Percentiles rank a stretch among this genome's conserved stretches.
Evolutionary conservation across 2,329 filamentous ascomycete species (phyloP).

Genomic region (Fulvia fulva): DNA sequence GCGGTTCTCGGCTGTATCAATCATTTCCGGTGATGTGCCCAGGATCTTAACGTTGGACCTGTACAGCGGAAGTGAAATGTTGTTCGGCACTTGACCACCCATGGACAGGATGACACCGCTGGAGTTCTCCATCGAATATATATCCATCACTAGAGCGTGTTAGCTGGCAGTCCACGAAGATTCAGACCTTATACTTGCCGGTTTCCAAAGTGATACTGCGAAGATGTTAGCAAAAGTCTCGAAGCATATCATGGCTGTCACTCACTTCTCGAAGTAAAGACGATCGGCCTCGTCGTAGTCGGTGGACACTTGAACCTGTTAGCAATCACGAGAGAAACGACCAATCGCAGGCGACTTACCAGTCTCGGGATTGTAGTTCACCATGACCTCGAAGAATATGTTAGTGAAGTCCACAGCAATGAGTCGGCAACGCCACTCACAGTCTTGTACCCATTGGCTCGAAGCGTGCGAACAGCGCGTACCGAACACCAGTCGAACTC

Average conservation of each 20-base stretch:
- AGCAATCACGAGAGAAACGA: no score
- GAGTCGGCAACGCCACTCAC: slow-evolving; percentile 50
- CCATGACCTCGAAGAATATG: slow-evolving; percentile 2
- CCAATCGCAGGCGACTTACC: no score
- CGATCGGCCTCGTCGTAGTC: slow-evolving; percentile 94
- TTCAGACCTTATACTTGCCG: background rate
- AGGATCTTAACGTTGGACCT: slow-evolving; percentile 87
- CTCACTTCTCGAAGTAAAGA: slow-evolving; percentile 97
- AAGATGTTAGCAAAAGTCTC: no score
- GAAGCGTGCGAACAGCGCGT: slow-evolving; percentile 82
- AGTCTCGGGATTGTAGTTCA: slow-evolving; percentile 8
- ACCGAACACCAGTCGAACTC: slow-evolving; percentile 99
- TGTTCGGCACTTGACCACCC: slow-evolving; percentile 97
- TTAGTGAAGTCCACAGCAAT: background rate
- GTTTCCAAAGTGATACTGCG: slow-evolving; percentile 18
- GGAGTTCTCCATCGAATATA: slow-evolving; percentile 81
- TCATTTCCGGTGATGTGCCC: slow-evolving; percentile 97
- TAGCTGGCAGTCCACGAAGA: background rate
- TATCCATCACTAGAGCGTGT: slow-evolving; percentile 76
- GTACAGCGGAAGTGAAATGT: slow-evolving; percentile 86
- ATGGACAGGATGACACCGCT: slow-evolving; percentile 88
- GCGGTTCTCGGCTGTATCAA: slow-evolving; percentile 92
- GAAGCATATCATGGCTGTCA: no score
- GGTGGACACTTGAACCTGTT: slow-evolving; percentile 42
- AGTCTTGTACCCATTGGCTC: slow-evolving; percentile 81